Evolutionary conservation across 2,329 filamentous ascomycete genomes (phyloP).

Genomic region (Fusarium sp.): DNA sequence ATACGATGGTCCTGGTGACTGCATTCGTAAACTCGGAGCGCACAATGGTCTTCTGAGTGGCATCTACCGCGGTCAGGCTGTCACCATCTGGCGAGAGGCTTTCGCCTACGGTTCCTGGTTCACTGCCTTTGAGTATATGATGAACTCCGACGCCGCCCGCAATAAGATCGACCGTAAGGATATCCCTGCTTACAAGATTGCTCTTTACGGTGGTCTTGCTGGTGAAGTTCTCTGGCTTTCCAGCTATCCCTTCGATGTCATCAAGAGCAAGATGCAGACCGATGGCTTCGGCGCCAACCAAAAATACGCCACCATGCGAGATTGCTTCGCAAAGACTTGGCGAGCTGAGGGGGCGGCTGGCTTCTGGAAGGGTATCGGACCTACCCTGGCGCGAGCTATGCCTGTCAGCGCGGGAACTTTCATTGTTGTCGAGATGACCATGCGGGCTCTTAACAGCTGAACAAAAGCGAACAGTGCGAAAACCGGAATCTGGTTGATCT

Average conservation of each 20-base stretch:
- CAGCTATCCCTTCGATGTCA: slow-evolving; percentile 94
- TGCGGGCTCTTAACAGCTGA: slow-evolving; percentile 65
- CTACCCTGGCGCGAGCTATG: slow-evolving; percentile 93
- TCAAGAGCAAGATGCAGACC: slow-evolving; percentile 99
- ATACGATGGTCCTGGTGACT: slow-evolving; percentile 88
- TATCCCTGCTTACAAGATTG: slow-evolving; percentile 85
- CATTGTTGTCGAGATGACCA: slow-evolving; percentile 78
- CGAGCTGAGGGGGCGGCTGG: slow-evolving; percentile 78
- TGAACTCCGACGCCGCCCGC: slow-evolving; percentile 86
- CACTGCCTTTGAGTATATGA: slow-evolving; percentile 92
- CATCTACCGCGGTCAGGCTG: slow-evolving; percentile 86
- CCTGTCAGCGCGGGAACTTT: slow-evolving; percentile 98
- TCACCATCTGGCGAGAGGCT: slow-evolving; percentile 88
- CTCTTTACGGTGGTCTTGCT: slow-evolving; percentile 90
- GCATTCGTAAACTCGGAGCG: slow-evolving; percentile 82
- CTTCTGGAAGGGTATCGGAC: slow-evolving; percentile 95
- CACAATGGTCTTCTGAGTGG: slow-evolving; percentile 73
- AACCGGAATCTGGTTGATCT: background rate
- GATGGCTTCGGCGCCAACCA: slow-evolving; percentile 83
- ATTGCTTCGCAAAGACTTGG: slow-evolving; percentile 88
- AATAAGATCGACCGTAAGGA: slow-evolving; percentile 80
- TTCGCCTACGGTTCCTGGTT: slow-evolving; percentile 98
- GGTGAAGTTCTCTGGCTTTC: slow-evolving; percentile 93
- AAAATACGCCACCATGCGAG: slow-evolving; percentile 83
- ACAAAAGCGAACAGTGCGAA: background rate